Evolutionary conservation across 768 basidiomycete species (phyloP), one percentile per base, ranked within the genome.

Genomic region (Mycena sanguinolenta): DNA sequence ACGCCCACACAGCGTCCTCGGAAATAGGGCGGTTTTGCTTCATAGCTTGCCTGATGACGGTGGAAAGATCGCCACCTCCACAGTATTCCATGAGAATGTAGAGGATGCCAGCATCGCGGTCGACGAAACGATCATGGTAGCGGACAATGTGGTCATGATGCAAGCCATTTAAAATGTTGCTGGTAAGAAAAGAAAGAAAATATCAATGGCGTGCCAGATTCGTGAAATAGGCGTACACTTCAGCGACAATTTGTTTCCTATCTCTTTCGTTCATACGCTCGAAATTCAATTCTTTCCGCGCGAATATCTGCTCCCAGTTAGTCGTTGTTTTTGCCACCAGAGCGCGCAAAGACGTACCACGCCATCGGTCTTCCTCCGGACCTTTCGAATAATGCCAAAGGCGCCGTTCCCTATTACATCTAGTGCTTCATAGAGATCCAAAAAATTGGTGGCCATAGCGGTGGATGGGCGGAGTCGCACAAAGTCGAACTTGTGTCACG

Each of bases 21-120:
- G 95, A 88, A 62, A 98, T 90, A 3, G 90, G 88, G 61, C 92
- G 87, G 68, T 87, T 89, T 64, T 89, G 84, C 77, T 90, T 91
- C 69, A 84, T 80, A 1, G 93, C 89, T 71, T 90, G 91, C 76
- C 95, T 94, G 80, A 99, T 98, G 76, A 98, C 82, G 39, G 88
- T 84, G 1, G 95, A 95, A 63, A 99, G 88, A 83, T 99, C 98
- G 16, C 98, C 98, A 25, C 96, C 97, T 6, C 95, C 96, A 77
- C 98, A 99, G 79, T 95, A 99, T 83, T 99, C 98, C 98, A 99
- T 99, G 74, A 99, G 86, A 71, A 99, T 98, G 80, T 98, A 99
- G 52, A 99, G 89, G 65, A 96, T 94, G 25, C 95, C 95, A 28
- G 86, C 86, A 59, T 96, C 94, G 71, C 93, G 87, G 84, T 99